Evolutionary conservation across 179 eudicot genomes (phyloP), one percentile per base, ranked within the genome.

Genomic region (Patellifolia procumbens): DNA sequence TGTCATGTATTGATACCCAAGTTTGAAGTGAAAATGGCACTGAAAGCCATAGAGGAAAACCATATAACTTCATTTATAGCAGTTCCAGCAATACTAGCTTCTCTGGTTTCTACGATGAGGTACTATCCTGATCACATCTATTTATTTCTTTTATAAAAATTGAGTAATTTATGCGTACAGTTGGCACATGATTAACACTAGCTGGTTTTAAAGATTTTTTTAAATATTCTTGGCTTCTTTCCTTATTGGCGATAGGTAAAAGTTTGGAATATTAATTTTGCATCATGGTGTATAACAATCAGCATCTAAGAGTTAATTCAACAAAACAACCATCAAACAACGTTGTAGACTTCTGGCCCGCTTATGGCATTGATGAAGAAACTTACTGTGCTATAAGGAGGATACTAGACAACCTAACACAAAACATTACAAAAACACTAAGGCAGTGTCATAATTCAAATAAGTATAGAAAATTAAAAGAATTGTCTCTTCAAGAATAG

Each of bases 61-160:
- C 63, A 49, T 20, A 92, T 95, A 62, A 91, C 97, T 66, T 93
- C 99, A 62, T 74, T 93, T 7, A 91, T 91, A 74, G 87, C 91
- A 55, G 99, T 95, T 39, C 99, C 99, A 7, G 63, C 97, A 63
- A 95, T 95, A 63, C 90, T 95, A 91, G 84, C 91, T 77, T 97
- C 93, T 80, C 77, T 95, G 60, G 72, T 93, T 46, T 84, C 95
- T 73, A 49, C 79, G 68, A 76, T 86, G 77, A 89, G 94, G 98
- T 90, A 85, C 13, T 28, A 52, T 42, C 35, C 78, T n/a, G 24
- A 37, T 69, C 32, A 42, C 58, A 73, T 73, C 64, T 39, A 45
- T 34, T 31, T 20, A 42, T 42, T 20, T 22, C 7, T 49, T 12
- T 19, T 29, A 49, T 28, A 7, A 31, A 69, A 17, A 49, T 29